Base-by-base conservation (phyloP, 1,284 basidiomycete species). In the Marasmius oreades region DNA sequence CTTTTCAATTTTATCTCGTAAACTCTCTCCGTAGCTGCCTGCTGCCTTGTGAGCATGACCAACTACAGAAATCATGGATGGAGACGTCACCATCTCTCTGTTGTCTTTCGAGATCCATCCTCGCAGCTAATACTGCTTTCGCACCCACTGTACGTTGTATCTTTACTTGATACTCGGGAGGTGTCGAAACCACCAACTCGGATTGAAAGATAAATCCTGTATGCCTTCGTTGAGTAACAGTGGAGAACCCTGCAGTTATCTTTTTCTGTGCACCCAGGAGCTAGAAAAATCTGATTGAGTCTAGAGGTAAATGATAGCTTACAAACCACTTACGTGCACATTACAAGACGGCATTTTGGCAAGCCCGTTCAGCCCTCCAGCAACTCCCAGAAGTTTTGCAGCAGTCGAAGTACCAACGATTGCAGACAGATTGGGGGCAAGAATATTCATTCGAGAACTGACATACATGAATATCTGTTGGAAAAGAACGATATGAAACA, bases 321-420 rank as follows among this genome's bases (percentile, higher is more conserved):
- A 45, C 10, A 52, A 31, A 33, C 34, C 31, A 71, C 89, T 37
- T 63, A 95, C 93, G 76, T 96, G 93, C 60, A 98, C 88, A 71
- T 99, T 99, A 72, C 94, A 96, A 2, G 92, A 81, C 5, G 97
- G 97, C 81, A 98, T 96, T 70, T 97, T 95, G 51, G 91, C 90
- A 39, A 99, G 80, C 0, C 92, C 92, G 52, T 83, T 84, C 18
- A 99, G 79, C 44, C 97, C 97, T 58, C 97, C 97, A 33, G 97
- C 95, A 46, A 98, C 93, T 70, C 97, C 97, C 46, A 99, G 86
- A 50, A 99, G 77, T 79, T 99, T 99, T 50, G 97, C 96, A 44
- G 97, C 97, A 76, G 95, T 96, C 61, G 92, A 93, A 55, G 96
- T 98, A 69, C 97, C 96, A 71, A 99, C 93, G 70, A 99, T 96